Base-by-base conservation (phyloP, 768 basidiomycete species). In the Serendipita sp. region DNA sequence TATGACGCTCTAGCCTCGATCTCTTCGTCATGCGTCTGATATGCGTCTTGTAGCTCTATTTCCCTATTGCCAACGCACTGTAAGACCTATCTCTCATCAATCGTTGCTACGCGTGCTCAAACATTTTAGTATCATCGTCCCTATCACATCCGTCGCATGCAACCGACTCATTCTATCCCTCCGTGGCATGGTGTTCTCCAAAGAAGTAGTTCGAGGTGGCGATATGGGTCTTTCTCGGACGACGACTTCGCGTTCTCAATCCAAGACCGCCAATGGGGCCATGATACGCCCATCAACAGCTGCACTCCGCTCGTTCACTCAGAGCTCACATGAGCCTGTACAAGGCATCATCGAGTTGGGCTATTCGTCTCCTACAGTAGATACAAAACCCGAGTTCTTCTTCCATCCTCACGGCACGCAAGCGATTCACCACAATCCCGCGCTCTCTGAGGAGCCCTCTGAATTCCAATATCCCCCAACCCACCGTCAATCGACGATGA, bases 111-210 rank as follows among this genome's bases (percentile, higher is more conserved):
- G 38, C 14, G 2, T 2, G 7, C 38, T 5, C 2, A 2, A 9
- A 17, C 2, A 5, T 2, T 17, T 28, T n/a, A 50, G 45, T 24
- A 28, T 34, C 17, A 58, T 58, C 53, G 53, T 58, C 24, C 53
- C 53, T 1, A 58, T 58, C 3, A 34, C 33, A 31, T 58, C 53
- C 9, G 33, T 58, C 26, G 53, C 53, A 26, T 58, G 53, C 3
- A 58, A 24, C 20, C 53, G 53, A 24, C 53, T 58, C 17, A 33
- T 58, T 9, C 53, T 58, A 13, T 58, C 53, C 53, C 53, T 58
- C 26, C 53, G 53, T n/a, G 53, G 53, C 22, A 58, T 58, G 53
- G 53, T 58, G 9, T 24, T 33, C 53, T 28, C 53, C 24, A 22
- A 58, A 4, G 13, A 34, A 11, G 53, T 58, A 11, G 53, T 58